These are phyloP conservation scores for Exidia glandulosa DNA, from an alignment of 768 basidiomycete genomes.

Conservation along the genomic window DNA sequence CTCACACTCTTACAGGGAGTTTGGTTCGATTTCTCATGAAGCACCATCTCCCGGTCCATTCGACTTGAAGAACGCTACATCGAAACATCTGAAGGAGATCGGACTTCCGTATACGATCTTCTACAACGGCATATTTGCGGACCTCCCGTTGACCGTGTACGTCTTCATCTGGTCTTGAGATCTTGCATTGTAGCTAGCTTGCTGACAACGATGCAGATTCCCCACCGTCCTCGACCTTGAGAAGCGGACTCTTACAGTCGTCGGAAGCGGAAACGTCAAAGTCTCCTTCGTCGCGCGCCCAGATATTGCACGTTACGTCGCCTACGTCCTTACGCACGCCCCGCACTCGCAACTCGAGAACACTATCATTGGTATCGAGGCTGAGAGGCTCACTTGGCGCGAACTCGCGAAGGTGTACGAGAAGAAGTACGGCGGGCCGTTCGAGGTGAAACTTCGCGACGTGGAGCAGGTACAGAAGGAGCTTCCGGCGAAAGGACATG, in stretches of 20 bases:
- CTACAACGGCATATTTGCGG: slow-evolving; percentile 7
- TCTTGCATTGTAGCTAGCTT: background rate
- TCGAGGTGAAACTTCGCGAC: background rate
- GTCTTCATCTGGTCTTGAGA: background rate
- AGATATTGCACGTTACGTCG: slow-evolving; percentile 12
- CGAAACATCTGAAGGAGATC: background rate
- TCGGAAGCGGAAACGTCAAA: slow-evolving; percentile 6
- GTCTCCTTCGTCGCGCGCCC: slow-evolving; percentile 9
- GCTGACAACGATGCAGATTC: background rate
- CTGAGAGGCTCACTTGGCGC: slow-evolving; percentile 37
- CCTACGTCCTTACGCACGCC: slow-evolving; percentile 8
- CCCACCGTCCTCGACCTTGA: slow-evolving; percentile 3
- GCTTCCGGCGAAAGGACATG: background rate
- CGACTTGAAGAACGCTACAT: background rate
- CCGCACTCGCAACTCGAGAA: slow-evolving; percentile 5
- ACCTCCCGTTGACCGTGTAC: slow-evolving; percentile 3
- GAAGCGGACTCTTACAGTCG: slow-evolving; percentile 8
- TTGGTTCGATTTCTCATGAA: background rate
- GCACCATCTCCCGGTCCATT: background rate
- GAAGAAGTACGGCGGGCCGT: background rate
- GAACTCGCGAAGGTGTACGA: background rate
- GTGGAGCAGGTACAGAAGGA: background rate
- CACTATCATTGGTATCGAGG: slow-evolving; percentile 33
- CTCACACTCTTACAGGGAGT: background rate
- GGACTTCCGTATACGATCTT: slow-evolving; percentile 11